These are phyloP conservation scores for Beauveria pseudobassiana DNA, from an alignment of 2,329 filamentous ascomycete species.

Conservation along the genomic window DNA sequence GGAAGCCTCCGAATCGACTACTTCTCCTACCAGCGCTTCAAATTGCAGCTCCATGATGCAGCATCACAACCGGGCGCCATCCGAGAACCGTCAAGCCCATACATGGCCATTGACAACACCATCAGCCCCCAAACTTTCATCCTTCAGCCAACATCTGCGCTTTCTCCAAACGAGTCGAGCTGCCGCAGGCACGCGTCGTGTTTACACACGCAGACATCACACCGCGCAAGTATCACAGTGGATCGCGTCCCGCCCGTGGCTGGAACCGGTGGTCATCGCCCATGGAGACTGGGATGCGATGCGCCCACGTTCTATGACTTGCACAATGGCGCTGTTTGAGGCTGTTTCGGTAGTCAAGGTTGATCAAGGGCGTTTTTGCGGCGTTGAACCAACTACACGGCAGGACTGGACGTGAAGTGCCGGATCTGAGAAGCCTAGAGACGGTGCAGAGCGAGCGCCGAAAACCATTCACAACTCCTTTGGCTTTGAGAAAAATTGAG, in stretches of 20 bases:
- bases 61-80: conserved; percentile 22
- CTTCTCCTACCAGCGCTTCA: conserved; percentile 12
- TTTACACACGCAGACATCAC: conserved; percentile 29
- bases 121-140: conserved; percentile 15
- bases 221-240: conserved; percentile 25
- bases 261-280: conserved; percentile 22
- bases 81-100: conserved; percentile 11
- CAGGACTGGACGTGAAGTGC: conserved; percentile 19
- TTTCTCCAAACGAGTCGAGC: conserved; percentile 22
- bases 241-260: conserved; percentile 11
- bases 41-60: conserved; percentile 19
- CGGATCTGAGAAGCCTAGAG: conserved; percentile 14
- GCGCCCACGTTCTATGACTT: conserved; percentile 33
- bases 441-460: not conserved
- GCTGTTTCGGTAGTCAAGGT: conserved; percentile 12
- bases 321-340: conserved; percentile 23
- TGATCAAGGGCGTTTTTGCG: conserved; percentile 15
- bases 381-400: conserved; percentile 17
- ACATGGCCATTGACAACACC: conserved; percentile 23
- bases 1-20: conserved; percentile 19
- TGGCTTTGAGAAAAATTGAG: too few species aligned
- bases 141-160: conserved; percentile 23
- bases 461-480: not conserved
- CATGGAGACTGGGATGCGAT: conserved; percentile 42
- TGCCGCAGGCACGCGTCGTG: conserved; percentile 22